Conservation (phyloP, 192 early-diverging fungal species). For the Coemansia sp. region DNA sequence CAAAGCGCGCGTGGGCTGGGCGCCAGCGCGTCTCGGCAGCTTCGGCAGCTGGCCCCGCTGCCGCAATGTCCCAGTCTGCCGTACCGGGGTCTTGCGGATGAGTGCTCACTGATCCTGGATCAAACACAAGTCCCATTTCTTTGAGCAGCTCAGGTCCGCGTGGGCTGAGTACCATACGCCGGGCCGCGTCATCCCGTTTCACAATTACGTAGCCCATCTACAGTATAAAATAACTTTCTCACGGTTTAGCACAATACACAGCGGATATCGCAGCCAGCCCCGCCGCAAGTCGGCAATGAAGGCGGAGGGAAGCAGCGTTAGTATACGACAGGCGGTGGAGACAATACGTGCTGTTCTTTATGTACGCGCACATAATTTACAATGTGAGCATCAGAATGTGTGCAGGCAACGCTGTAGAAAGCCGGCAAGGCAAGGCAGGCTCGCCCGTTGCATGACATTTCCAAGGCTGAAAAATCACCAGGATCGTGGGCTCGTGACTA, state of each 20-base stretch:
- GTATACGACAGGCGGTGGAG: not conserved
- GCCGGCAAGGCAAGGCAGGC: constrained; percentile 4
- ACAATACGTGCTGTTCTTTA: constrained; percentile 4
- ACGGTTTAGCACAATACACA: constrained; percentile 1
- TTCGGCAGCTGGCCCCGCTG: constrained; percentile 13
- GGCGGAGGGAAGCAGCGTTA: not conserved
- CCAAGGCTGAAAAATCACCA: constrained; percentile 6
- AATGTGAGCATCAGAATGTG: constrained; percentile 6
- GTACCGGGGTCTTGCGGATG: constrained; percentile 18
- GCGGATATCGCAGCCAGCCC: not conserved
- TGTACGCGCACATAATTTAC: constrained; percentile 11
- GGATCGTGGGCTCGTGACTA: constrained; percentile 18
- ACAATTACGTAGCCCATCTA: constrained; percentile 54
- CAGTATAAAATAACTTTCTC: not conserved
- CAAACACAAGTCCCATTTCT: constrained; percentile 24
- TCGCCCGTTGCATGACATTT: not conserved
- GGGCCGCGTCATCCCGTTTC: constrained; percentile 42
- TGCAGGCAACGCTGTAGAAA: constrained; percentile 8
- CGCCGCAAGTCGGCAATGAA: not conserved
- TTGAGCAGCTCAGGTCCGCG: constrained; percentile 35
- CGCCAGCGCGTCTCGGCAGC: constrained; percentile 43
- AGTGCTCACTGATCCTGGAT: constrained; percentile 12
- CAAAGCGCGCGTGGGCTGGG: constrained; percentile 51
- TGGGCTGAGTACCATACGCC: constrained; percentile 39
- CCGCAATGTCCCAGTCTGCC: not conserved